Evolutionary conservation across 192 early-diverging fungal species (phyloP), one percentile per base, ranked within the genome.

Genomic region (Chytriomyces sp.): DNA sequence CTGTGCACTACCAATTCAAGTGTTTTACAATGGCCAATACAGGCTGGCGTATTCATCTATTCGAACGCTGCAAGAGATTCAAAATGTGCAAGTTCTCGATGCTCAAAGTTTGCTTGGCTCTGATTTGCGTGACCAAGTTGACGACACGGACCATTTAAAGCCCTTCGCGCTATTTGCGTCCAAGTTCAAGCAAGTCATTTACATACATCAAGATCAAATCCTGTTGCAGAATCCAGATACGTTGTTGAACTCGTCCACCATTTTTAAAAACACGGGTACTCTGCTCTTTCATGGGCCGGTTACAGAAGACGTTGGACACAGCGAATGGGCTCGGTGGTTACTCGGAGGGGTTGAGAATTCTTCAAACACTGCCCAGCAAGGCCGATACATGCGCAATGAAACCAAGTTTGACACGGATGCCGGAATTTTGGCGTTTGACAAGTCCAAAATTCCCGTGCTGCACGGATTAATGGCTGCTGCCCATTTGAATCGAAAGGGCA

Each of bases 21-120:
- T 67, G 35, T 67, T 67, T 45, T 47, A 67, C 23, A 67, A 67
- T 47, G 66, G 66, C 8, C 13, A 57, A 13, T 57, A 13, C 20
- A 13, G 3, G 53, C 20, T 57, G 53, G 13, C 53, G 16, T n/a
- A 20, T 57, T 13, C 53, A 2, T n/a, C 13, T 20, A 13, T 13
- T 57, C 16, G 2, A 57, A n/a, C 5, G 20, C 20, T 57, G 53
- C 20, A 13, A 13, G 53, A 13, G 20, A 13, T 57, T 57, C 13
- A 13, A 20, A 20, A 57, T 57, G 53, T 57, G 53, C 16, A 57
- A 20, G 53, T 57, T 13, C 16, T 57, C 20, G 20, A 57, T 20
- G 16, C 20, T 57, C 53, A 57, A 20, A 20, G 20, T 57, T 20
- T 57, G 53, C 20, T 57, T 57, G 53, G 53, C 1, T 57, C 53